phyloP scores from a whole-genome alignment of 495 filamentous ascomycete species.

The Aspergillus cristatus region DNA sequence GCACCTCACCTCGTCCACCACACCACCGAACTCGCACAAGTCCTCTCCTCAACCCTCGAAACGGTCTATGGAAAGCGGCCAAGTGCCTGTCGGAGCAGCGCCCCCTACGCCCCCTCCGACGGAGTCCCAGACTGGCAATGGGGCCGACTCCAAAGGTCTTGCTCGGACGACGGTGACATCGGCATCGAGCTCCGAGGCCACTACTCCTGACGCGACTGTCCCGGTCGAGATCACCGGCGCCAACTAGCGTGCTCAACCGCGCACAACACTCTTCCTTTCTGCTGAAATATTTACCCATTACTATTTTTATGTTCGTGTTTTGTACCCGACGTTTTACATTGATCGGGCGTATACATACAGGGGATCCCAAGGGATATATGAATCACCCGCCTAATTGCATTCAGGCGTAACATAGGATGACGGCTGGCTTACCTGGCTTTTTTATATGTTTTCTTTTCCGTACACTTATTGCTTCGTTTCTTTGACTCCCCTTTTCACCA shows the following conservation, averaged over 20 bases:
- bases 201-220: slow-evolving; percentile 21
- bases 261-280: too few species aligned
- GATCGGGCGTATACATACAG: slow-evolving; percentile 38
- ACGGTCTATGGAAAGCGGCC: slow-evolving; percentile 26
- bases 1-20: slow-evolving; percentile 27
- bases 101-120: slow-evolving; percentile 38
- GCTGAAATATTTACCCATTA: slow-evolving; percentile 27
- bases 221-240: slow-evolving; percentile 22
- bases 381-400: slow-evolving; percentile 23
- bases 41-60: slow-evolving; percentile 34
- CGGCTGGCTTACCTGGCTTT: slow-evolving; percentile 18
- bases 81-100: slow-evolving; percentile 25
- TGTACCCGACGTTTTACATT: slow-evolving; percentile 9
- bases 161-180: slow-evolving; percentile 27
- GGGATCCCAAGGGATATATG: slow-evolving; percentile 26
- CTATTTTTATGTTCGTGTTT: slow-evolving; percentile 12
- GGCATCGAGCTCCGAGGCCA: slow-evolving; percentile 24
- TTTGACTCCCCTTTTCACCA: background rate
- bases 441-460: slow-evolving; percentile 15
- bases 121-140: slow-evolving; percentile 27
- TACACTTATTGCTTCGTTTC: slow-evolving; percentile 13
- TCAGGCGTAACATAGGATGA: slow-evolving; percentile 24
- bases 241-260: too few species aligned
- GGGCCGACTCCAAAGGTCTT: slow-evolving; percentile 23
- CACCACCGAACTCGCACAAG: slow-evolving; percentile 39